Base-by-base conservation (phyloP, 352 stramenopile species). In the Plasmopara viticola region DNA sequence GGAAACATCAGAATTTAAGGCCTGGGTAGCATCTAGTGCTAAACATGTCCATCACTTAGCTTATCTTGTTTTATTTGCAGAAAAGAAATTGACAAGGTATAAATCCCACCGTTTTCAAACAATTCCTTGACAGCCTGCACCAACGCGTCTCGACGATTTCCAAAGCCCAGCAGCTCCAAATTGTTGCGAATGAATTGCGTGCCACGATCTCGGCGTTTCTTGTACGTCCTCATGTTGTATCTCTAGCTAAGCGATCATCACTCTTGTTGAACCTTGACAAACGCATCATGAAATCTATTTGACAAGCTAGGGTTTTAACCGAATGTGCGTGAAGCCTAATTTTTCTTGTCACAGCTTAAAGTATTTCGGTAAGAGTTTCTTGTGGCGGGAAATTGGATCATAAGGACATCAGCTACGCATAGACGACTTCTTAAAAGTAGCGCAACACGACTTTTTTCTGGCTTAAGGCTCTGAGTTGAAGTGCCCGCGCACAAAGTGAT, bases 91-190 rank as follows among this genome's bases (percentile, higher is more conserved):
- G 5, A 7, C 25, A 47, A 13, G 13, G 6, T 35, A 8, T 8
- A 2, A 15, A 13, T 41, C 44, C 31, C 29, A 89, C 81, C 77
- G 53, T 92, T 92, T 54, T 92, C 82, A 28, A 90, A 87, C 43
- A 92, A 66, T 59, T 92, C 82, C 51, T 90, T 90, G 9, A 86
- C 74, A 9, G 73, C 68, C 58, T 92, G 82, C 12, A 90, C 69
- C 8, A 92, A 59, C 43, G 79, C 82, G 30, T 86, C 71, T 25
- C 60, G 63, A 40, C 60, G 51, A 14, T 53, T 78, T 9, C 74
- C 79, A 50, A 92, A 92, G 45, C 82, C 82, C 49, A 93, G 57
- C 17, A 93, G 53, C 60, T 78, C 78, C 49, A 93, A 60, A 56
- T 93, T 89, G 38, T 55, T 62, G 30, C 64, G 64, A 15, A 93